Evolutionary conservation across 345 rosid species (phyloP).

Genomic region (Mallotus nudiflorus): DNA sequence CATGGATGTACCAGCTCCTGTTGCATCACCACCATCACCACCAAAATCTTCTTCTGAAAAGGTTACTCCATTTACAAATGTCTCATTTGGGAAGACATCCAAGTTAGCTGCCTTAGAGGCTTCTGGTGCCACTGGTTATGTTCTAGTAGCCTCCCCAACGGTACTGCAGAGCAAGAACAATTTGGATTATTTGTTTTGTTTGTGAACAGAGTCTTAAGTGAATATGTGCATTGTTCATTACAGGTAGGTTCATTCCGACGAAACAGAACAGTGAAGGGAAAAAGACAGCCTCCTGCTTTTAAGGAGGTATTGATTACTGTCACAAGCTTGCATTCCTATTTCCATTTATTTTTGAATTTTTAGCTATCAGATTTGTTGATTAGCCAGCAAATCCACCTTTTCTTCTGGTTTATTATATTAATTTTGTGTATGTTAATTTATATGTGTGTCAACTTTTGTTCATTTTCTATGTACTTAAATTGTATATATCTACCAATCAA

Average conservation of each 20-base stretch:
- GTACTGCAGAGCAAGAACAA: slow-evolving; percentile 24
- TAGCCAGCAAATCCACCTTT: background rate
- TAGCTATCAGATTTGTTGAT: background rate
- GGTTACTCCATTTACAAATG: slow-evolving; percentile 57
- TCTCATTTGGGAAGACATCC: slow-evolving; percentile 60
- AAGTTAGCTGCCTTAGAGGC: slow-evolving; percentile 82
- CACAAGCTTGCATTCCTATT: background rate
- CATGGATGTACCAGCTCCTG: slow-evolving; percentile 56
- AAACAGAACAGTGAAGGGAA: slow-evolving; percentile 74
- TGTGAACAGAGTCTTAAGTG: slow-evolving; percentile 6
- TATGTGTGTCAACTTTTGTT: slow-evolving; percentile 1
- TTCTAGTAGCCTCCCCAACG: slow-evolving; percentile 67
- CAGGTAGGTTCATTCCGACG: slow-evolving; percentile 84
- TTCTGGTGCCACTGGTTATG: slow-evolving; percentile 66
- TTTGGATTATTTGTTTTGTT: background rate
- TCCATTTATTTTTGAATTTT: background rate
- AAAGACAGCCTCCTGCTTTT: slow-evolving; percentile 63
- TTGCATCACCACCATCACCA: slow-evolving; percentile 41
- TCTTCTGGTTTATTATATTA: too few species aligned
- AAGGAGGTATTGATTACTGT: slow-evolving; percentile 56
- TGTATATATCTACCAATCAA: background rate
- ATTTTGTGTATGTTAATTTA: background rate
- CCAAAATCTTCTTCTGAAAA: slow-evolving; percentile 56
- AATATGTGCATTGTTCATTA: slow-evolving; percentile 7
- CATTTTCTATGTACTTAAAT: background rate